These are phyloP conservation scores for Grifola frondosa DNA, from an alignment of 1,284 basidiomycete species.

Conservation along the genomic window DNA sequence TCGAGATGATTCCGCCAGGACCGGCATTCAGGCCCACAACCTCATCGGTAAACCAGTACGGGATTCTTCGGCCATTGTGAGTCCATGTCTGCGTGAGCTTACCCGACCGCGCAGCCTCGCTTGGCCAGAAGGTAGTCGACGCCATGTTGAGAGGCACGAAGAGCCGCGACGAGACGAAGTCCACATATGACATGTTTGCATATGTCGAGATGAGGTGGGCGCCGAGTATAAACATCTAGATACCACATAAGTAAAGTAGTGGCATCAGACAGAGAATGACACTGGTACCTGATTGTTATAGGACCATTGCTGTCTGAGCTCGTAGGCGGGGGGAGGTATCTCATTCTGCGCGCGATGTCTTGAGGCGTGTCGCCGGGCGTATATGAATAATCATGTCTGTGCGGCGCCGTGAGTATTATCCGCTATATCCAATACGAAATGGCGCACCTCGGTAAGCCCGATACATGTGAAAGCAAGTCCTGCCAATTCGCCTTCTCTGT, in stretches of 20 bases:
- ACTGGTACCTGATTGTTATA: slow-evolving; percentile 41
- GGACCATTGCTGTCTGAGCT: slow-evolving; percentile 39
- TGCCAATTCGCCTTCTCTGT: slow-evolving; percentile 35
- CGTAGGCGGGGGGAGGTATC: slow-evolving; percentile 22
- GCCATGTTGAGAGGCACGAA: slow-evolving; percentile 36
- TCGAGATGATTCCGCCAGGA: slow-evolving; percentile 34
- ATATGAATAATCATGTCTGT: slow-evolving; percentile 37
- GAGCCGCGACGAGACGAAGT: slow-evolving; percentile 30
- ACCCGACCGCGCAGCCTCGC: slow-evolving; percentile 32
- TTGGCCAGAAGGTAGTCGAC: slow-evolving; percentile 35
- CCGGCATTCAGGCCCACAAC: slow-evolving; percentile 30
- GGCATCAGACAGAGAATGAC: not conserved
- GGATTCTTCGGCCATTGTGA: slow-evolving; percentile 24
- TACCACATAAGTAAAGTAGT: not conserved
- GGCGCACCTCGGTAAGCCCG: slow-evolving; percentile 25
- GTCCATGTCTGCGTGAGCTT: slow-evolving; percentile 35
- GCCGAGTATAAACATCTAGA: slow-evolving; percentile 18
- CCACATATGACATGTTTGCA: slow-evolving; percentile 29
- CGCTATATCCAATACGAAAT: not conserved
- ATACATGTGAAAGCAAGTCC: slow-evolving; percentile 34
- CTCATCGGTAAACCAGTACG: slow-evolving; percentile 28
- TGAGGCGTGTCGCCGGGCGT: slow-evolving; percentile 25
- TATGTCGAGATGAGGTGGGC: slow-evolving; percentile 36
- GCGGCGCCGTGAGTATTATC: not conserved
- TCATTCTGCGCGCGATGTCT: slow-evolving; percentile 24